Base-by-base conservation (phyloP, 1,284 basidiomycete genomes). In the Melampsora larici-populina region DNA sequence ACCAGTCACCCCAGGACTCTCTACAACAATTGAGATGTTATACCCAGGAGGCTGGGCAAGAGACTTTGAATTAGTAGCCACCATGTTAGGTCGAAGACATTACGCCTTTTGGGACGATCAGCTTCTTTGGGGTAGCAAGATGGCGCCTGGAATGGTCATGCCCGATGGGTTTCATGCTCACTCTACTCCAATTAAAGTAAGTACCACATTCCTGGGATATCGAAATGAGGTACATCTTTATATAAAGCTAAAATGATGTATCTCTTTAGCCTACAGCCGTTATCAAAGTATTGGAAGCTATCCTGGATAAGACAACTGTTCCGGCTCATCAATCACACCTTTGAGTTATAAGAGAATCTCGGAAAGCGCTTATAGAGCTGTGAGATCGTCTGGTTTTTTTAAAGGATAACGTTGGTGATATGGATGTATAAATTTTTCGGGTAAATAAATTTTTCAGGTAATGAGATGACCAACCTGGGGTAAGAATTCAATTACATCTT, bases 11-110 rank as follows among this genome's bases (percentile, higher is more conserved):
- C 86, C 87, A 0, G 55, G 55, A 6, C 84, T 88, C 46, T 88
- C 90, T 24, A 88, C 89, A 1, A 90, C 92, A 24, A 90, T 94
- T 81, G 92, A 93, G 84, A 89, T 94, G 60, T 92, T 93, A 85
- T 91, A 86, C 81, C 90, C 91, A 6, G 86, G 84, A 6, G 92
- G 92, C 0, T 93, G 91, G 83, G 90, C 91, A 48, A 88, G 90
- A 81, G 91, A 93, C 83, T 93, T 93, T 82, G 88, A 91, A 82
- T 85, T 84, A 83, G 85, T 84, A 15, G 84, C 85, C 0, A 90
- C 89, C 88, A 90, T 89, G 1, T 84, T 93, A 31, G 90, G 90
- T 13, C 89, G 92, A 86, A 86, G 84, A n/a, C 89, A 93, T 84
- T 90, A 89, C 81, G 89, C 89, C 1, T 86, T 92, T 78, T 92